Evolutionary conservation across 768 basidiomycete species (phyloP), one percentile per base, ranked within the genome.

Genomic region (Lyophyllum atratum): DNA sequence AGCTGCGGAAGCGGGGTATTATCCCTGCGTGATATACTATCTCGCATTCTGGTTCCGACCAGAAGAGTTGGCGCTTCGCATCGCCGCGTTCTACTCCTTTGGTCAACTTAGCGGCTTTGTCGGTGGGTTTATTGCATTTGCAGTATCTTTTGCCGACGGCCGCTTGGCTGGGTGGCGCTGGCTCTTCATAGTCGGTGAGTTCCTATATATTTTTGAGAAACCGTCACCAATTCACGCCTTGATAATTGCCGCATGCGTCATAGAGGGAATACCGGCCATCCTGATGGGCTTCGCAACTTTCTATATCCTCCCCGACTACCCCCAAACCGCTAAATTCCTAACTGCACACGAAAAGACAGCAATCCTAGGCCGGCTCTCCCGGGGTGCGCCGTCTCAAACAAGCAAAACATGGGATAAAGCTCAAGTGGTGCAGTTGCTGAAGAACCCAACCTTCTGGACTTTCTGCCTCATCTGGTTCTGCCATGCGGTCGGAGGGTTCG

Each of bases 1-100:
- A 56, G 55, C 47, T 7, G 59, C 59, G n/a, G 59, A 60, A 53
- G 59, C 59, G 14, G 59, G 59, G n/a, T 60, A 60, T 43, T 60
- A 56, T 47, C 59, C 59, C n/a, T 54, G 55, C 39, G 29, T 60
- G 14, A 60, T 60, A 9, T 60, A 60, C 28, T 60, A 60, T 28
- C 59, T 60, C 22, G 59, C 59, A 10, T 60, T 60, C 52, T 60
- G 59, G 59, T 60, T 57, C 52, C 55, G 52, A 5, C 55, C 59
- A 24, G 55, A 60, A 42, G 52, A 60, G 7, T 43, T 60, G 42
- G 39, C 55, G 9, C 55, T 8, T 6, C 55, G 59, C 3, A 37
- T 60, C 33, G 59, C 59, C 25, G 51, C 37, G 6, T 60, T 60
- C 48, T 60, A 51, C 29, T 60, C 59, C n/a, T 60, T 57, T 26